A percentile compares a stretch with the other conserved stretches of the same genome.
These are phyloP conservation scores for Botrytis galanthina DNA, from an alignment of 2,329 filamentous ascomycete species.

Conservation along the genomic window DNA sequence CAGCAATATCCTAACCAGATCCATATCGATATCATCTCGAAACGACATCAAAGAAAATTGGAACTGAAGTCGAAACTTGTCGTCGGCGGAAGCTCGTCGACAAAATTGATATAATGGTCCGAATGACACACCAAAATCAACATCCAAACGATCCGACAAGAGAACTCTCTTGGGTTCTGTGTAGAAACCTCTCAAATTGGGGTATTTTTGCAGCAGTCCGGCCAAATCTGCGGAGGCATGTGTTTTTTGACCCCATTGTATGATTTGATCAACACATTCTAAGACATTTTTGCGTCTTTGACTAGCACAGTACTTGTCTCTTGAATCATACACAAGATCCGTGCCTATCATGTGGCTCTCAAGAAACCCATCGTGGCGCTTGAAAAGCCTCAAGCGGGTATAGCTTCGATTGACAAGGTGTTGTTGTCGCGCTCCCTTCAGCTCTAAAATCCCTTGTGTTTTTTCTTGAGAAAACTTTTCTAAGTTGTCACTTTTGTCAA, in stretches of 20 bases:
- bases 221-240: conserved; percentile 32
- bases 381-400: conserved; percentile 13
- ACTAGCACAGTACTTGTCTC: conserved; percentile 23
- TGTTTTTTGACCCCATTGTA: conserved; percentile 30
- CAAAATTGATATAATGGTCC: conserved; percentile 45
- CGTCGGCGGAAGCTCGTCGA: conserved; percentile 28
- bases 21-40: conserved; percentile 40
- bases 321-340: conserved; percentile 21
- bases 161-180: conserved; percentile 35
- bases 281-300: conserved; percentile 23
- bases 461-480: conserved; percentile 23
- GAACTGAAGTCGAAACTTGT: conserved; percentile 46
- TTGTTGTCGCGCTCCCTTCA: neutral
- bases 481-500: conserved; percentile 25
- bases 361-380: neutral
- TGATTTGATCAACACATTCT: conserved; percentile 35
- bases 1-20: conserved; percentile 44
- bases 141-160: conserved; percentile 43
- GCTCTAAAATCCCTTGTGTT: neutral
- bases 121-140: conserved; percentile 44
- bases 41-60: conserved; percentile 47
- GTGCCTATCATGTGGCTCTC: neutral
- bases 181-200: conserved; percentile 43
- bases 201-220: conserved; percentile 37
- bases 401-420: conserved; percentile 25